These are phyloP conservation scores for Plasmodium chabaudi DNA, from an alignment of 169 alveolate genomes.

Conservation along the genomic window DNA sequence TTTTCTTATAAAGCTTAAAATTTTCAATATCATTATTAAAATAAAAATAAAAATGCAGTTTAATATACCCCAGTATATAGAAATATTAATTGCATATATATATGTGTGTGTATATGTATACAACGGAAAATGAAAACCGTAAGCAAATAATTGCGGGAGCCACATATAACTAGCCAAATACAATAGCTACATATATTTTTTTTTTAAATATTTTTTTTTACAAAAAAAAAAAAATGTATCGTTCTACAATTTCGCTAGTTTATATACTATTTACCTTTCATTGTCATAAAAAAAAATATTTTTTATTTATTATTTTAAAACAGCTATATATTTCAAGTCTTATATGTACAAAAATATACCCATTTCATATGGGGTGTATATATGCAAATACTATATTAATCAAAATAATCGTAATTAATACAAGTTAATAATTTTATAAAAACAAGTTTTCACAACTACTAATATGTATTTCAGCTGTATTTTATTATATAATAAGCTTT, in stretches of 20 bases:
- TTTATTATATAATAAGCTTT: slow-evolving; percentile 36
- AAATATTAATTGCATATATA: background rate
- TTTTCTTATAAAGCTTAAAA: background rate
- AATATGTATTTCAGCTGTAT: slow-evolving; percentile 19
- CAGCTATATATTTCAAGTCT: no score
- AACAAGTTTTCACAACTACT: slow-evolving; percentile 14
- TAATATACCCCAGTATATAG: background rate
- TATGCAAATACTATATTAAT: background rate
- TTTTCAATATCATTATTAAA: no score
- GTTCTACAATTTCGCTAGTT: no score
- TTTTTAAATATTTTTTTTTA: no score
- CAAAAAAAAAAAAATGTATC: no score
- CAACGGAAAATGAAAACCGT: background rate
- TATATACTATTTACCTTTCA: no score
- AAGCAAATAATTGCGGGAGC: no score
- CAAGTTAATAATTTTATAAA: slow-evolving; percentile 37
- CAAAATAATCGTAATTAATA: slow-evolving; percentile 13
- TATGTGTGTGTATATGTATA: background rate
- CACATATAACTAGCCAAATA: no score
- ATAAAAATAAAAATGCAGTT: background rate
- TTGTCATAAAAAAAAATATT: no score
- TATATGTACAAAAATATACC: no score
- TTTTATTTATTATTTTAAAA: no score
- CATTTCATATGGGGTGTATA: background rate
- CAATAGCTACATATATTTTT: no score